Base-by-base conservation (phyloP, 2,329 filamentous ascomycete species). In the Stachybotrys chartarum region DNA sequence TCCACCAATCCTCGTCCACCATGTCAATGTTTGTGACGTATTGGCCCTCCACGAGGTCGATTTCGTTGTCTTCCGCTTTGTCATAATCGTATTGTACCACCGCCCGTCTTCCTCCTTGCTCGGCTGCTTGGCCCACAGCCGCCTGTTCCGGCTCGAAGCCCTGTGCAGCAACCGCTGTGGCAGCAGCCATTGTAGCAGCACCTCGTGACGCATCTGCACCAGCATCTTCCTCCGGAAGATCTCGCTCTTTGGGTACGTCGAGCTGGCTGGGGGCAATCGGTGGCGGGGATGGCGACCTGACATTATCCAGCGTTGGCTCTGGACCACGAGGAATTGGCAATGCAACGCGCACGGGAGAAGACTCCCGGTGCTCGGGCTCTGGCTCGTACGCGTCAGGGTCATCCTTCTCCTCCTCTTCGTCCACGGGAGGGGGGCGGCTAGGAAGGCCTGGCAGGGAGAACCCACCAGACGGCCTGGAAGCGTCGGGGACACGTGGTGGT, bases 1-100 rank as follows among this genome's bases (percentile, higher is more conserved):
- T 88, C 94, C 94, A 99, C 94, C 94, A 99, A 69, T 99, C 93
- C 53, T 95, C 88, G 64, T 97, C 94, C 2, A 99, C 91, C 89
- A 95, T 95, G 59, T 97, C 91, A 65, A 99, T 96, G 68, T 96
- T 87, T 30, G 83, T 91, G 44, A 99, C 87, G 60, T 86, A 83
- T 65, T 97, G 90, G 59, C 92, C 92, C 73, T 99, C 94, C 30
- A 83, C 80, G 17, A 99, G 81, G 61, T 96, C 91, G 56, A 99
- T 83, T 74, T 99, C 94, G 66, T 99, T 99, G 62, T 96, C 92
- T 71, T 99, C 94, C 1, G 91, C 91, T 75, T 95, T 97, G 66
- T 97, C 93, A 68, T 99, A 99, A 69, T 99, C 94, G 69, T 94
- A 99, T 66, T 94, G 86, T 42, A 94, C 83, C 56, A 95, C 66